Conservation (phyloP, 108 stramenopile genomes). For the Cyclotella kingstonii region DNA sequence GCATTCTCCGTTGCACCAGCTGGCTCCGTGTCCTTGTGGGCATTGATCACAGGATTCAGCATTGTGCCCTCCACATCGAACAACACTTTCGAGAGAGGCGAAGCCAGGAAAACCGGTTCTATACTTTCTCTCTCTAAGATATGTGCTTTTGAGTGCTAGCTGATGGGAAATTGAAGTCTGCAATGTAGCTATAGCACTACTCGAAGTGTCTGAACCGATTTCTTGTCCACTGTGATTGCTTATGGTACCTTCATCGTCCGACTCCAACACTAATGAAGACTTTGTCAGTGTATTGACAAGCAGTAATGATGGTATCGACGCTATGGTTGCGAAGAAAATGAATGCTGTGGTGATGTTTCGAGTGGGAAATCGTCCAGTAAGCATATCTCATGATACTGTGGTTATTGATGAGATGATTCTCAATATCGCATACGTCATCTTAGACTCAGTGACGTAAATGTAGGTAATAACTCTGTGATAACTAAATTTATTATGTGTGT, state of each 20-base stretch:
- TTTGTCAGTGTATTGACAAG: neutral
- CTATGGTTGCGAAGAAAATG: neutral
- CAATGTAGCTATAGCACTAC: neutral
- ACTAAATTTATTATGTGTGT: no score
- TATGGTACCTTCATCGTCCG: neutral
- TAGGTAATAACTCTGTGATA: no score
- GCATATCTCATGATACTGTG: no score
- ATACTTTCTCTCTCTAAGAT: neutral
- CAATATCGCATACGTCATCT: no score
- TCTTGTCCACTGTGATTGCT: neutral
- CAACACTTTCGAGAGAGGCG: conserved; percentile 8
- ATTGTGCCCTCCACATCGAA: conserved; percentile 37
- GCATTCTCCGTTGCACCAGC: conserved; percentile 46
- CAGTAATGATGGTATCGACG: neutral
- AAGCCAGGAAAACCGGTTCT: conserved; percentile 34
- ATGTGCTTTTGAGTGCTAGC: neutral
- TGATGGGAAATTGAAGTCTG: neutral
- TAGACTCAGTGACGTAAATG: no score
- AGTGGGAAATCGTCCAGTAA: no score
- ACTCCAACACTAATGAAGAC: neutral
- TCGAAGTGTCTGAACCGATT: neutral
- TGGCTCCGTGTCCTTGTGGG: conserved; percentile 39
- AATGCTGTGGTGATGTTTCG: neutral
- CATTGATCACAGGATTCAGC: conserved; percentile 40
- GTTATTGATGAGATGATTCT: no score